Conservation (phyloP, 148 eudicot genomes). For the Chenopodium berlandieri region DNA sequence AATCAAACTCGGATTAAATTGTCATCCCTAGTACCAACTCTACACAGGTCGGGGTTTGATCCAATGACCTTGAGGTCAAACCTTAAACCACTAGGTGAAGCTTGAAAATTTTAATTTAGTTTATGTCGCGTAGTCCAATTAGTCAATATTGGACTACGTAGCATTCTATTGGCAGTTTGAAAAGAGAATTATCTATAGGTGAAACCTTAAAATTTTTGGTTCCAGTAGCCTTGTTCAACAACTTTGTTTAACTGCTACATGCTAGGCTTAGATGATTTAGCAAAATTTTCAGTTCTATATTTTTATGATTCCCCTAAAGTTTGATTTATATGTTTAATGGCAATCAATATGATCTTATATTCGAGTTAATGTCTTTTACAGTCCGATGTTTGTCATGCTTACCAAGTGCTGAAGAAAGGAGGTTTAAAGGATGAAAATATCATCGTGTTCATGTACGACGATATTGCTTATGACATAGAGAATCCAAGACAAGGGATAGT, state of each 20-base stretch:
- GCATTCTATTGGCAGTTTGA: background rate
- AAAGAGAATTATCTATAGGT: no score
- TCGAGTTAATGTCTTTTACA: slow-evolving; percentile 14
- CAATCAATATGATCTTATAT: background rate
- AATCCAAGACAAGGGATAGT: slow-evolving; percentile 47
- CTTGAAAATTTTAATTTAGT: no score
- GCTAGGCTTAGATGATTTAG: background rate
- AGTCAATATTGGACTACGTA: no score
- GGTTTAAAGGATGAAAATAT: slow-evolving; percentile 64
- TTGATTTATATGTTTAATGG: background rate
- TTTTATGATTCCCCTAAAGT: no score
- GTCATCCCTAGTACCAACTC: no score
- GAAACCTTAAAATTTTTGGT: background rate
- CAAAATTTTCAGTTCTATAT: no score
- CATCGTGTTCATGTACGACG: slow-evolving; percentile 61
- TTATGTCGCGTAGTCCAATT: background rate
- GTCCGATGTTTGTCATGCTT: slow-evolving; percentile 68
- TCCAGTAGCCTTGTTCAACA: background rate
- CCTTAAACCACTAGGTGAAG: no score
- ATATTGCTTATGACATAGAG: slow-evolving; percentile 45
- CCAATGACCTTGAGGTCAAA: no score
- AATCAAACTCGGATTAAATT: no score
- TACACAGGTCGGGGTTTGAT: no score
- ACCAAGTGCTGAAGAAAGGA: slow-evolving; percentile 60
- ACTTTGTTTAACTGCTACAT: no score